Conservation (phyloP, 1,139 yeast species). For the Spathaspora jeffriesii region DNA sequence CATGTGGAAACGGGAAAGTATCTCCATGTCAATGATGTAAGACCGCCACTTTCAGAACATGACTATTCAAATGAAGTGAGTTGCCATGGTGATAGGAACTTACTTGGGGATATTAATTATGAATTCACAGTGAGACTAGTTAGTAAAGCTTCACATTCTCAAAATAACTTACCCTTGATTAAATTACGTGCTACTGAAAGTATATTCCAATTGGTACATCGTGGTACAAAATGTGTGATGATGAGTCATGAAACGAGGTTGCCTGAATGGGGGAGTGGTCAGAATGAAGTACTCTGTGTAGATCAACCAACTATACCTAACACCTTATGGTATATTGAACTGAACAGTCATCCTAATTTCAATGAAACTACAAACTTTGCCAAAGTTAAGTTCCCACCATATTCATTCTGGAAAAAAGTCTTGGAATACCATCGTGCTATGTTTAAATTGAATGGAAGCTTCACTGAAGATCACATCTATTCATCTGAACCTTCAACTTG, state of each 20-base stretch:
- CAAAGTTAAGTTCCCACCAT: constrained; percentile 24
- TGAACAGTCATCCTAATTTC: constrained; percentile 53
- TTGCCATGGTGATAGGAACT: constrained; percentile 54
- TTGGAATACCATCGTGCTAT: constrained; percentile 37
- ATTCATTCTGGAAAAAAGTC: constrained; percentile 29
- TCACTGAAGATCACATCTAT: constrained; percentile 27
- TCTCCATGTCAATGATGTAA: constrained; percentile 55
- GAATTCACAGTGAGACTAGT: constrained; percentile 49
- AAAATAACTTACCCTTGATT: constrained; percentile 33
- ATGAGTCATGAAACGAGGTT: constrained; percentile 61
- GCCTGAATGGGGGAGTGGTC: constrained; percentile 71
- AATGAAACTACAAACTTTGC: constrained; percentile 25
- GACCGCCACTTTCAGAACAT: constrained; percentile 80
- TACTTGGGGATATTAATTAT: constrained; percentile 52
- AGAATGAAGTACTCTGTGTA: constrained; percentile 77
- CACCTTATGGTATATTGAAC: constrained; percentile 67
- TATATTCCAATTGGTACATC: constrained; percentile 59
- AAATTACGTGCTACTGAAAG: constrained; percentile 53
- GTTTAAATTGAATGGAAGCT: constrained; percentile 27
- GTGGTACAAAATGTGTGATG: constrained; percentile 60
- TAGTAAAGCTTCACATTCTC: constrained; percentile 24
- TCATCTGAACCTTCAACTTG: constrained; percentile 37
- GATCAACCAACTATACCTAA: constrained; percentile 59
- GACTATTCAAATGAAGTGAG: constrained; percentile 79
- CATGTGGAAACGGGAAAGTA: constrained; percentile 64